Conservation (phyloP, 176 grass and related monocot species). For the Ensete glaucum region DNA sequence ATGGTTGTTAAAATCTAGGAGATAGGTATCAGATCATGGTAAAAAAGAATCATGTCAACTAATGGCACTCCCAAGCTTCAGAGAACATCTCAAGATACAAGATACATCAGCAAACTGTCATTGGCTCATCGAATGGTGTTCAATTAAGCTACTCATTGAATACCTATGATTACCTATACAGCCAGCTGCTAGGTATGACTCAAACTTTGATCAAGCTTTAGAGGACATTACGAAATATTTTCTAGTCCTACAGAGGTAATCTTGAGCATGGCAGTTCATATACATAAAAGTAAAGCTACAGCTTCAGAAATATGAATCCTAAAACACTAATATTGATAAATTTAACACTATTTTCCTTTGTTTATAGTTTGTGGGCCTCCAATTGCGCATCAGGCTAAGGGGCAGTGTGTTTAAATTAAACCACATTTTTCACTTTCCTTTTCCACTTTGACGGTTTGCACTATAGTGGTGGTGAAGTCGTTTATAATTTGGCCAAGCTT, state of each 20-base stretch:
- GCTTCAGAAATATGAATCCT: neutral
- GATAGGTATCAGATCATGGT: no score
- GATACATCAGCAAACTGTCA: neutral
- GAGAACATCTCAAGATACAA: neutral
- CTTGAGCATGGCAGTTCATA: neutral
- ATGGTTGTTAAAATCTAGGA: no score
- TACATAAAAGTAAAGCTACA: no score
- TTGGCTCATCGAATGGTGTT: neutral
- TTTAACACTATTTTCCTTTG: neutral
- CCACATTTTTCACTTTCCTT: neutral
- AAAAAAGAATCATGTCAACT: no score
- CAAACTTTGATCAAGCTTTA: neutral
- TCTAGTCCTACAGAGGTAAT: neutral
- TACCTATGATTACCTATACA: neutral
- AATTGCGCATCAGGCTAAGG: neutral
- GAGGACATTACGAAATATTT: neutral
- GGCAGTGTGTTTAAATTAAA: neutral
- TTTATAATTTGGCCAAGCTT: neutral
- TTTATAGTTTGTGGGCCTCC: neutral
- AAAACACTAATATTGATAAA: neutral
- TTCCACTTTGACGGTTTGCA: neutral
- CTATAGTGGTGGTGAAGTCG: neutral
- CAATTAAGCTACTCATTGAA: neutral
- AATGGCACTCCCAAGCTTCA: no score
- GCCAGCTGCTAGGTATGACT: neutral